Conservation (phyloP, 2,329 filamentous ascomycete genomes). For the Scedosporium aurantiacum region DNA sequence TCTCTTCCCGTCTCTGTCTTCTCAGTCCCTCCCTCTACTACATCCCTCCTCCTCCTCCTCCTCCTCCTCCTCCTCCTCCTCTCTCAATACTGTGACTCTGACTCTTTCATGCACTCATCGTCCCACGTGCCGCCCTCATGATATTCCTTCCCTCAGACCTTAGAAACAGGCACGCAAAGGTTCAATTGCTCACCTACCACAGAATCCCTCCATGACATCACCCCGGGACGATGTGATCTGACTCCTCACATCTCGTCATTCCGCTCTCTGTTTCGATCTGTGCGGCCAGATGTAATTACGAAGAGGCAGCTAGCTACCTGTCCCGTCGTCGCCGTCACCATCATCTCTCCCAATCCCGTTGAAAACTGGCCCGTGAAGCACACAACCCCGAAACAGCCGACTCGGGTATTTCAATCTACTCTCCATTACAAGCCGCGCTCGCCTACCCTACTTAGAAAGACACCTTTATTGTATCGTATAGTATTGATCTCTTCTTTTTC, state of each 20-base stretch:
- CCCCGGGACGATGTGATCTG: not conserved
- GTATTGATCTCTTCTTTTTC: not conserved
- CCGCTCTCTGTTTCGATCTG: not conserved
- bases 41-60: not conserved
- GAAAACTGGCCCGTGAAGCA: not conserved
- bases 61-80: not conserved
- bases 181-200: not conserved
- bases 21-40: not conserved
- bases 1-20: not conserved
- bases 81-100: not conserved
- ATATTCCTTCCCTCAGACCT: not conserved
- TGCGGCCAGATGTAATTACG: not conserved
- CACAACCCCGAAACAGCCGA: constrained; percentile 12
- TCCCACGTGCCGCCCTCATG: not conserved
- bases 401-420: constrained; percentile 12
- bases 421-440: constrained; percentile 1
- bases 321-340: not conserved
- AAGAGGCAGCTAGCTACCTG: not conserved
- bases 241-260: not conserved
- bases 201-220: not conserved
- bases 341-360: not conserved
- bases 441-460: not conserved
- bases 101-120: not conserved
- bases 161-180: not conserved
- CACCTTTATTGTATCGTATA: not conserved